Conservation (phyloP, 208 protist species). For the Trypanosoma caninum region DNA sequence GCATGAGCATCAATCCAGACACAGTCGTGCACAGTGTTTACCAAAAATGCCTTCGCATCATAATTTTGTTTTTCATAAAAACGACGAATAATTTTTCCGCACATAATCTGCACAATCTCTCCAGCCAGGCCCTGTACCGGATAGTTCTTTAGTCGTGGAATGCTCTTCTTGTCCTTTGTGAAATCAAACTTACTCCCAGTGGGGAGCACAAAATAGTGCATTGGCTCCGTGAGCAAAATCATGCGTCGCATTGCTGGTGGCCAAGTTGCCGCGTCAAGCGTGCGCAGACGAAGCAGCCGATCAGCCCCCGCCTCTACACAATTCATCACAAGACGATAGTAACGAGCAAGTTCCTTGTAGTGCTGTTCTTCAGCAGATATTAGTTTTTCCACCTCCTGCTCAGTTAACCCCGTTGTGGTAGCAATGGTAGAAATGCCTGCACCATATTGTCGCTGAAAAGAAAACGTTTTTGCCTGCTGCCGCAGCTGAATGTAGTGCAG, state of each 20-base stretch:
- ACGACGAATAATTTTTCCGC: conserved; percentile 72
- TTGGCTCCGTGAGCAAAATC: conserved; percentile 73
- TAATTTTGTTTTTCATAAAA: conserved; percentile 81
- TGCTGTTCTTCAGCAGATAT: conserved; percentile 84
- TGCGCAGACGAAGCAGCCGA: conserved; percentile 69
- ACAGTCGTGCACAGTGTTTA: conserved; percentile 92
- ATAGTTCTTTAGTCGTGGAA: conserved; percentile 90
- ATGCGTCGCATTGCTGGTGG: conserved; percentile 61
- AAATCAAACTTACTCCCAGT: conserved; percentile 91
- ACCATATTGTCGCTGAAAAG: conserved; percentile 91
- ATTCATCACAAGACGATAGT: conserved; percentile 78
- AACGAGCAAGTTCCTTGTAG: conserved; percentile 76
- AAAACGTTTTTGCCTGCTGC: conserved; percentile 91
- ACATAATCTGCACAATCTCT: conserved; percentile 92
- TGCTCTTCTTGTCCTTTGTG: conserved; percentile 69
- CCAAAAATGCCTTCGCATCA: conserved; percentile 75
- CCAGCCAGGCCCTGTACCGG: conserved; percentile 87
- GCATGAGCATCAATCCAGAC: conserved; percentile 88
- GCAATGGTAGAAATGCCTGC: conserved; percentile 77
- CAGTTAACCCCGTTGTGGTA: conserved; percentile 82
- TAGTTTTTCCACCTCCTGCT: conserved; percentile 80
- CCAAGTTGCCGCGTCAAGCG: conserved; percentile 59
- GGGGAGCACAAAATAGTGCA: conserved; percentile 81
- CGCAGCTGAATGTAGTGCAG: conserved; percentile 86
- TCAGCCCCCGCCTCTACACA: conserved; percentile 77